A percentile compares a stretch with the other conserved stretches of the same genome.
Conservation (phyloP, 768 basidiomycete genomes). For the Rossbeevera mucosa region DNA sequence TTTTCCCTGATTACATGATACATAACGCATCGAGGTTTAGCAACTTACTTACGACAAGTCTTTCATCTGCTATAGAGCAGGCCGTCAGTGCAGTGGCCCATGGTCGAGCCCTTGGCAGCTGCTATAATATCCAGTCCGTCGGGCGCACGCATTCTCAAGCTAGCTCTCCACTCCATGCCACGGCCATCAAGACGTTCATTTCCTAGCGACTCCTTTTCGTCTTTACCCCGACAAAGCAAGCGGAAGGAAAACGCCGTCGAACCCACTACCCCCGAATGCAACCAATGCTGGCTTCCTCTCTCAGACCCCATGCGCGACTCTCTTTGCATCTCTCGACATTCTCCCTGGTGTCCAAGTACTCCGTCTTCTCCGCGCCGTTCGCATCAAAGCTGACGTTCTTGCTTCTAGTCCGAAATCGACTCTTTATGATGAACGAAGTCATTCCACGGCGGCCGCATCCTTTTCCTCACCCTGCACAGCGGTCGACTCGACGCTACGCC, state of each 20-base stretch:
- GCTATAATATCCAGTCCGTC: conserved; percentile 41
- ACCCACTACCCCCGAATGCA: conserved; percentile 25
- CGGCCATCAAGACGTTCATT: conserved; percentile 32
- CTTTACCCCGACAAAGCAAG: conserved; percentile 46
- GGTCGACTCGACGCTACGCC: conserved; percentile 22
- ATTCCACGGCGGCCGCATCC: conserved; percentile 23
- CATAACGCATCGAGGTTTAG: background rate
- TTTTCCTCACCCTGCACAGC: conserved; percentile 10
- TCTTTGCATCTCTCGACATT: conserved; percentile 45
- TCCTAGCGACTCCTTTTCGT: conserved; percentile 51
- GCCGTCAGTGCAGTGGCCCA: conserved; percentile 32
- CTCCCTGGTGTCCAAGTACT: conserved; percentile 47
- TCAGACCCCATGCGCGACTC: conserved; percentile 34
- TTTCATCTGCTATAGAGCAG: background rate
- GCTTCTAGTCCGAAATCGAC: conserved; percentile 30
- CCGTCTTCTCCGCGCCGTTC: conserved; percentile 1
- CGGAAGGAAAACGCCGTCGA: conserved; percentile 48
- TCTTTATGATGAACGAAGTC: conserved; percentile 37
- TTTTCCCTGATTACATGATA: conserved; percentile 18
- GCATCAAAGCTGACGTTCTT: conserved; percentile 5
- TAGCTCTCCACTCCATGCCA: conserved; percentile 28
- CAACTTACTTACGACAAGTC: background rate
- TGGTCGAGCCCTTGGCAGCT: conserved; percentile 62
- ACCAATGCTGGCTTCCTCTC: conserved; percentile 18
- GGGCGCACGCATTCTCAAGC: conserved; percentile 24